phyloP scores from a whole-genome alignment of 495 filamentous ascomycete species.

The Tuber melanosporum region DNA sequence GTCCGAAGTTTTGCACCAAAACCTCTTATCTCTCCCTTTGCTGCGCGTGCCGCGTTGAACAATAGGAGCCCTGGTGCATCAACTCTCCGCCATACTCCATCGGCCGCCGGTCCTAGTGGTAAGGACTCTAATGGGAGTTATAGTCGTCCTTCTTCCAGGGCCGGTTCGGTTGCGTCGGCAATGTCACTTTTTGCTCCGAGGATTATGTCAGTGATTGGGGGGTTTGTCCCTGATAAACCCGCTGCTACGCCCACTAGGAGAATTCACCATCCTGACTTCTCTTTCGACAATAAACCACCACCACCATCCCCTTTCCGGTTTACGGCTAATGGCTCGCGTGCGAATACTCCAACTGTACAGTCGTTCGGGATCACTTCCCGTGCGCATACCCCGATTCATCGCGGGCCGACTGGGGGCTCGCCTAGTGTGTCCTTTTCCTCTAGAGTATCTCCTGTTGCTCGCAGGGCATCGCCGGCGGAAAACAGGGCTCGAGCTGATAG shows the following conservation, averaged over 20 bases:
- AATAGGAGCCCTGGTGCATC: constrained; percentile 10
- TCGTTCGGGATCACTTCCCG: neutral
- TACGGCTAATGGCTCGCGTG: constrained; percentile 7
- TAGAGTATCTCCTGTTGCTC: constrained; percentile 6
- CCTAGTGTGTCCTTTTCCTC: constrained; percentile 21
- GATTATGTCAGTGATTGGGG: constrained; percentile 3
- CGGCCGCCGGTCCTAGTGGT: constrained; percentile 3
- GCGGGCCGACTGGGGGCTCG: constrained; percentile 1
- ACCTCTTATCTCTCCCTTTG: constrained; percentile 23
- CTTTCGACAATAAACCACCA: constrained; percentile 23
- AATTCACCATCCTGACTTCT: constrained; percentile 22
- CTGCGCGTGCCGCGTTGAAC: constrained; percentile 18
- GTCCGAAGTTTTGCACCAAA: constrained; percentile 21
- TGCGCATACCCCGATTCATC: constrained; percentile 7
- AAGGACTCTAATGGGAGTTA: neutral
- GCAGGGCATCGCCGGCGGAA: constrained; percentile 6
- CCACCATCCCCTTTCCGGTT: constrained; percentile 21
- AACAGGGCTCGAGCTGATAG: constrained; percentile 18
- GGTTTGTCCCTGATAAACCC: constrained; percentile 4
- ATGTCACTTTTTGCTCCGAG: constrained; percentile 8
- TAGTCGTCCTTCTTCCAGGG: constrained; percentile 9
- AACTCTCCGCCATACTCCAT: constrained; percentile 6
- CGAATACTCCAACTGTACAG: constrained; percentile 6
- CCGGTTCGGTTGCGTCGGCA: constrained; percentile 6
- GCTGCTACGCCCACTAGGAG: constrained; percentile 15